Evolutionary conservation across 768 basidiomycete genomes (phyloP), one percentile per base, ranked within the genome.

Genomic region (Naematelia encephala): DNA sequence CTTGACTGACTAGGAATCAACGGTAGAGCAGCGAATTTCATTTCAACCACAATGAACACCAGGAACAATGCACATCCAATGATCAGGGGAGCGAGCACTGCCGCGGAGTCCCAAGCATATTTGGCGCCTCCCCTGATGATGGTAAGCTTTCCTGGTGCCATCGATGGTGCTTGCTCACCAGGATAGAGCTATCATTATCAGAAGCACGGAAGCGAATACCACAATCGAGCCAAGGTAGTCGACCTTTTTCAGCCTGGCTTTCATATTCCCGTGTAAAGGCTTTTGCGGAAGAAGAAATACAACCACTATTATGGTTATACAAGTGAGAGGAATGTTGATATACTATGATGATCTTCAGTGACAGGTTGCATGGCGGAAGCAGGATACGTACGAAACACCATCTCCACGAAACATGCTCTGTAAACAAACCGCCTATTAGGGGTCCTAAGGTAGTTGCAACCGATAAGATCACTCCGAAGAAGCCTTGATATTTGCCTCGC

Each of bases 111-210:
- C 34, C 34, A 39, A 8, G 34, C 34, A 16, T 8, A 39, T 16
- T 39, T 39, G 34, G 8, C 16, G 16, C 34, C 34, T 8, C 34
- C 34, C 34, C 34, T 39, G n/a, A 39, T 39, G 8, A 8, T 39
- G 8, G 16, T 39, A 8, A 39, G 34, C 34, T 39, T 39, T 8
- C 16, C n/a, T n/a, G n/a, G 16, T 39, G 34, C 34, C 34, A 8
- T 16, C 8, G 8, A 39, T 16, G 16, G 8, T 8, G 8, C 34
- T 8, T 16, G 34, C 34, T 39, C 34, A 39, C 87, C 87, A 89
- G 27, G 87, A 87, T 14, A 89, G 80, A 0, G 87, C 87, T 4
- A 88, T 76, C 50, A 89, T 81, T 21, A 89, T 75, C 2, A 88
- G 78, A 1, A 84, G 80, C 49, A 85, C 86, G 21, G 82, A 86